phyloP scores from a whole-genome alignment of 148 eudicot genomes.

The Vaccinium corymbosum region DNA sequence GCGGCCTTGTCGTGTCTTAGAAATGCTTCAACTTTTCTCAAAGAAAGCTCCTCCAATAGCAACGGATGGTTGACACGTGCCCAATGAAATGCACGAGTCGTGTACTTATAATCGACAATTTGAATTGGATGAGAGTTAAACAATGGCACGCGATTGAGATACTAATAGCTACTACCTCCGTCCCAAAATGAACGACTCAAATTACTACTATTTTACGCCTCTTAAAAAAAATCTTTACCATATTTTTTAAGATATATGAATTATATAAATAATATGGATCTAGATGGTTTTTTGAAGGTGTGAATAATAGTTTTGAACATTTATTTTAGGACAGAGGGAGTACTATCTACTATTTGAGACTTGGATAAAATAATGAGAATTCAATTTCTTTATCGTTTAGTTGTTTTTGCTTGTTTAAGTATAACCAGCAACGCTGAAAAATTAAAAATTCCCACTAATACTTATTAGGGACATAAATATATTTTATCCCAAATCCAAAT shows the following conservation, averaged over 20 bases:
- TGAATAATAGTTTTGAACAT: no score
- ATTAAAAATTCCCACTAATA: no score
- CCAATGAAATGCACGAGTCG: not conserved
- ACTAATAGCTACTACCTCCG: no score
- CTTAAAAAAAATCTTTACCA: no score
- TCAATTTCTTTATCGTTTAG: not conserved
- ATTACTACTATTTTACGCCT: no score
- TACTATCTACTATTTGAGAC: not conserved
- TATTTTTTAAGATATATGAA: no score
- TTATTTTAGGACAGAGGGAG: no score
- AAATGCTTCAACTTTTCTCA: constrained; percentile 4
- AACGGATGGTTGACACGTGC: not conserved
- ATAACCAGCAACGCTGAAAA: not conserved
- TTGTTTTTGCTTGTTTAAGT: not conserved
- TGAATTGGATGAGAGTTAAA: not conserved
- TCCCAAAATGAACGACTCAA: no score
- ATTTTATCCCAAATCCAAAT: no score
- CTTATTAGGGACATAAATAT: no score
- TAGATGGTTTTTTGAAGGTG: no score
- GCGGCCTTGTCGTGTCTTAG: constrained; percentile 6
- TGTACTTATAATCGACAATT: not conserved
- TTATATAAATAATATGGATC: no score
- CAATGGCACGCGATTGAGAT: not conserved
- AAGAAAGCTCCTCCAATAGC: not conserved
- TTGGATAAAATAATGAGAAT: not conserved